Evolutionary conservation across 768 basidiomycete species (phyloP).

Genomic region (Asterophora lycoperdoides): DNA sequence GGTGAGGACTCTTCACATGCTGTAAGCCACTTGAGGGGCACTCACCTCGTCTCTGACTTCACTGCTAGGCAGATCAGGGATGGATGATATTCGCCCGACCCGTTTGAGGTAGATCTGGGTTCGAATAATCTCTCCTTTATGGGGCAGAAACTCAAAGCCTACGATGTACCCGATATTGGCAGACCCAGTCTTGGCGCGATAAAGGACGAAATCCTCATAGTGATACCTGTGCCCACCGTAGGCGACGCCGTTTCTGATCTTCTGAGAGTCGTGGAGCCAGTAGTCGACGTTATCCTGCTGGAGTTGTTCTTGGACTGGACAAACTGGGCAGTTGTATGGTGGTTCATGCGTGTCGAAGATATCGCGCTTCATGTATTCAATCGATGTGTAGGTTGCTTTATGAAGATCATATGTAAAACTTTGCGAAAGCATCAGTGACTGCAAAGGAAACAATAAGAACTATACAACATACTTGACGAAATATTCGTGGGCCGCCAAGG

Average conservation of each 20-base stretch:
- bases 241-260: conserved; percentile 35
- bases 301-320: conserved; percentile 31
- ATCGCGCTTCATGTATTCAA: conserved; percentile 27
- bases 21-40: background rate
- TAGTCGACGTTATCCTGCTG: conserved; percentile 27
- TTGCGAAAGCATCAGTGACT: conserved; percentile 2
- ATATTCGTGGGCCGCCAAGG: conserved; percentile 37
- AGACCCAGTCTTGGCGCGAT: conserved; percentile 43
- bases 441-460: background rate
- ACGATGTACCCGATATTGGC: conserved; percentile 55
- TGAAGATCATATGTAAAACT: conserved; percentile 50
- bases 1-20: background rate
- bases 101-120: conserved; percentile 26
- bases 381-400: conserved; percentile 42
- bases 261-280: conserved; percentile 28
- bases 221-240: conserved; percentile 53
- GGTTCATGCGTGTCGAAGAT: conserved; percentile 24
- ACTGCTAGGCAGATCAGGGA: conserved; percentile 35
- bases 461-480: conserved; percentile 50
- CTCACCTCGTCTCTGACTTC: conserved; percentile 56
- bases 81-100: conserved; percentile 46
- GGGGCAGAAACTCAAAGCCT: conserved; percentile 22
- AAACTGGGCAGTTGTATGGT: conserved; percentile 53
- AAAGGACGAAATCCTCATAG: conserved; percentile 54
- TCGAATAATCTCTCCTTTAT: conserved; percentile 13